Evolutionary conservation across 805 yeast genomes (phyloP), one percentile per base, ranked within the genome.

Genomic region (Candida pseudofarinosa): DNA sequence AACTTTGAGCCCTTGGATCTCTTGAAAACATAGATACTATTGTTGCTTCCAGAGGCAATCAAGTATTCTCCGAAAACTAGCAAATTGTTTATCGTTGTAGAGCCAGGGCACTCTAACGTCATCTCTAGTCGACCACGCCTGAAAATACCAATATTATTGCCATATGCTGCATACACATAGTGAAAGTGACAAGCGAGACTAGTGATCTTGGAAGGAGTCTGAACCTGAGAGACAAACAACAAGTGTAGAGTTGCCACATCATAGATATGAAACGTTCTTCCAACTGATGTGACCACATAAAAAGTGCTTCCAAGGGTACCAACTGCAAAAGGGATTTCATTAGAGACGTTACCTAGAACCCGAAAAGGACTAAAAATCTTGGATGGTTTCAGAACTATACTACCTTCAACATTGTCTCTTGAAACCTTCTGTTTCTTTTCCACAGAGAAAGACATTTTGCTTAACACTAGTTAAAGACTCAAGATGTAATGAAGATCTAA

Each of bases 251-350:
- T 88, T 26, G 91, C 80, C 54, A 86, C 96, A 67, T 93, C 99
- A 57, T 86, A 93, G 20, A 93, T 88, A 62, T 91, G 98, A 68
- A 93, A 88, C 1, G 91, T 76, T 41, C 81, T 74, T 2, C 97
- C 98, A 17, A 93, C 96, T 36, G 87, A 81, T 0, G 98, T 91
- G 14, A 84, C 95, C 33, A 88, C 79, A 55, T 90, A 85, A 55
- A 85, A 90, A 1, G 95, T 81, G 13, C 87, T 76, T 40, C 99
- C 99, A 45, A 91, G 73, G 1, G 91, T 81, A 19, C 98, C 95
- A 16, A 88, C 71, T 4, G 96, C 86, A 59, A 90, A 88, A 2
- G 98, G 98, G 1, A 76, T 71, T 31, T 79, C 83, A 58, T 88
- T 88, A 20, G 96, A 76, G n/a, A 95, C 95, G 56, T 88, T 81